A percentile compares a stretch with the other conserved stretches of the same genome.
Conservation (phyloP, 352 stramenopile species). For the Paralagenidium karlingii region DNA sequence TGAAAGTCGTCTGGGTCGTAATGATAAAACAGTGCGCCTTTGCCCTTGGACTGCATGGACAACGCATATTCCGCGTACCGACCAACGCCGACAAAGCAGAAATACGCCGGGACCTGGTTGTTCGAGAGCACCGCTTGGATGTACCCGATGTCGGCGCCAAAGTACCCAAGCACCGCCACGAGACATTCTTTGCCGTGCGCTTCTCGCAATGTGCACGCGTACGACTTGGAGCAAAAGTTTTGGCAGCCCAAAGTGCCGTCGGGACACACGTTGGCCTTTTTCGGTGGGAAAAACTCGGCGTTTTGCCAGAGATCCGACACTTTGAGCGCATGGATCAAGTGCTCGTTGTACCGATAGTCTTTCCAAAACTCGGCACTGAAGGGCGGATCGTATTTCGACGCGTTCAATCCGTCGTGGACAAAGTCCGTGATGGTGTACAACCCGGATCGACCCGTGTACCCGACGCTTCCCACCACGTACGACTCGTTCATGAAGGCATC, state of each 20-base stretch:
- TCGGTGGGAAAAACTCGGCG: slow-evolving; percentile 10
- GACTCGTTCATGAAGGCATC: slow-evolving; percentile 31
- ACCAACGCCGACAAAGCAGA: slow-evolving; percentile 41
- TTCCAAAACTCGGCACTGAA: slow-evolving; percentile 38
- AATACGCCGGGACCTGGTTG: slow-evolving; percentile 35
- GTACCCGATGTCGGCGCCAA: slow-evolving; percentile 18
- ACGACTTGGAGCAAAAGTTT: slow-evolving; percentile 23
- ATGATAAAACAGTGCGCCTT: slow-evolving; percentile 37
- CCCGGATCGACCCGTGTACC: slow-evolving; percentile 20
- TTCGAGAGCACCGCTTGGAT: slow-evolving; percentile 31
- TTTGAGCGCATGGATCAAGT: slow-evolving; percentile 16
- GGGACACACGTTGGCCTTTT: slow-evolving; percentile 6
- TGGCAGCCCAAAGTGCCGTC: slow-evolving; percentile 26
- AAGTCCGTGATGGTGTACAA: slow-evolving; percentile 24
- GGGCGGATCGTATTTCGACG: slow-evolving; percentile 8
- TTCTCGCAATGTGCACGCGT: slow-evolving; percentile 27
- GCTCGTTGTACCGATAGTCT: slow-evolving; percentile 24
- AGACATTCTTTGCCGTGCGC: slow-evolving; percentile 16
- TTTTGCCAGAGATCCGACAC: slow-evolving; percentile 11
- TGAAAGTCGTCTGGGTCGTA: slow-evolving; percentile 39
- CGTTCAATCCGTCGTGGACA: slow-evolving; percentile 16
- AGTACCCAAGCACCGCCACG: slow-evolving; percentile 34
- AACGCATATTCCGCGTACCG: slow-evolving; percentile 17
- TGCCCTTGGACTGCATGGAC: slow-evolving; percentile 8
- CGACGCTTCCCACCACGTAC: too few species aligned